These are phyloP conservation scores for Caryopteris hybrid DNA, from an alignment of 305 asterid species.

Conservation along the genomic window DNA sequence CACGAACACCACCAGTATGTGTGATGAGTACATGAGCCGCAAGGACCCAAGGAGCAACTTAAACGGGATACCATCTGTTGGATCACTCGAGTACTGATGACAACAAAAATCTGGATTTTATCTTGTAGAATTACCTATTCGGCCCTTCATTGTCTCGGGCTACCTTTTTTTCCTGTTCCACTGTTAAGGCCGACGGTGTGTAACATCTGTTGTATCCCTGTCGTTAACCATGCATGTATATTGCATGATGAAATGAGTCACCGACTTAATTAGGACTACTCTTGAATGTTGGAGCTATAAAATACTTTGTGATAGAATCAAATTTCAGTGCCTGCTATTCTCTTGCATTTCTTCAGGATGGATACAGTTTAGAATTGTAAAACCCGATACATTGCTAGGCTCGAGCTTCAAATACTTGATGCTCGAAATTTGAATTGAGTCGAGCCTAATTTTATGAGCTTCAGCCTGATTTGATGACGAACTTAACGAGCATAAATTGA, in stretches of 20 bases:
- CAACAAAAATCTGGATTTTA: slow-evolving; percentile 13
- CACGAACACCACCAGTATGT: slow-evolving; percentile 36
- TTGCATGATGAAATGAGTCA: slow-evolving; percentile 25
- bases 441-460: too few relatives aligned
- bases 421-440: too few relatives aligned
- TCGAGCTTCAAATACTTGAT: too few relatives aligned
- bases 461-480: too few relatives aligned
- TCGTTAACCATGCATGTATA: slow-evolving; percentile 40
- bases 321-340: too few relatives aligned
- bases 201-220: slow-evolving; percentile 24
- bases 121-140: slow-evolving; percentile 30
- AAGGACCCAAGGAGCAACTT: slow-evolving; percentile 52
- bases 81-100: slow-evolving; percentile 57
- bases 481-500: too few relatives aligned
- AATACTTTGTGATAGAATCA: too few relatives aligned
- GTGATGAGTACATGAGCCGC: slow-evolving; percentile 48
- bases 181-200: slow-evolving; percentile 26
- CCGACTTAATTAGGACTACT: slow-evolving; percentile 19
- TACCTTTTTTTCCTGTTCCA: slow-evolving; percentile 8
- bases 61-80: slow-evolving; percentile 62
- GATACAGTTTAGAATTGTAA: too few relatives aligned
- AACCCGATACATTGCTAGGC: too few relatives aligned
- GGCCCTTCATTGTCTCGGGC: slow-evolving; percentile 23
- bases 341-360: too few relatives aligned
- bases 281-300: slow-evolving; percentile 9